Evolutionary conservation across 257 asterid species (phyloP).

Genomic region (Henckelia pumila): DNA sequence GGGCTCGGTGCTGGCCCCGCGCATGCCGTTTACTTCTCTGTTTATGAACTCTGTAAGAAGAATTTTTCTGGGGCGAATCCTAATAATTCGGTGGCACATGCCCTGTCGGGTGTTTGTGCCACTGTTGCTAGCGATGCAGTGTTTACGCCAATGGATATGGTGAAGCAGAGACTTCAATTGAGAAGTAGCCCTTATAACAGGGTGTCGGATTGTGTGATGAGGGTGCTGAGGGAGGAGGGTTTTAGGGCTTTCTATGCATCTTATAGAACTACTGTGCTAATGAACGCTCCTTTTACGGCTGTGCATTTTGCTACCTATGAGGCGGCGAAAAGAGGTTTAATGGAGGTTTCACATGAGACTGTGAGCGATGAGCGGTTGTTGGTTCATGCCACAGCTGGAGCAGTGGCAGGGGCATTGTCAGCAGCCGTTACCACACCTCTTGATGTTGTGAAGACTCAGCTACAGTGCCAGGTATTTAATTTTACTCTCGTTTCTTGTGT

Average conservation of each 20-base stretch:
- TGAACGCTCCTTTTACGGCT: constrained; percentile 97
- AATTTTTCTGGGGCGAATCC: constrained; percentile 64
- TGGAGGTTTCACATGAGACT: constrained; percentile 61
- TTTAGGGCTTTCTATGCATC: constrained; percentile 73
- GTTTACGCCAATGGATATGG: constrained; percentile 96
- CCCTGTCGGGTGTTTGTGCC: constrained; percentile 79
- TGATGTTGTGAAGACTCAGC: constrained; percentile 95
- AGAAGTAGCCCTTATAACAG: constrained; percentile 73
- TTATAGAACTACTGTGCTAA: constrained; percentile 77
- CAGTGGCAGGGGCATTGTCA: constrained; percentile 91
- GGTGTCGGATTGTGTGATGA: constrained; percentile 74
- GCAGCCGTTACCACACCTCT: constrained; percentile 84
- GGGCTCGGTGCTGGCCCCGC: constrained; percentile 98
- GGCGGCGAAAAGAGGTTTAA: constrained; percentile 73
- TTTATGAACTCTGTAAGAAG: constrained; percentile 76
- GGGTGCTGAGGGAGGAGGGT: constrained; percentile 83
- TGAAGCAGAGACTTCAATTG: constrained; percentile 94
- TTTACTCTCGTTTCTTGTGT: background rate
- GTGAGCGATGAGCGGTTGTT: constrained; percentile 62
- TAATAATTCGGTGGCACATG: constrained; percentile 65
- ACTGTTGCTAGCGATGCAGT: constrained; percentile 90
- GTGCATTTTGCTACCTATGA: constrained; percentile 89
- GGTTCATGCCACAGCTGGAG: constrained; percentile 96
- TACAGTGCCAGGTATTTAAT: constrained; percentile 84
- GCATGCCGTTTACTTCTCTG: constrained; percentile 89